Percentiles rank a stretch among this genome's conserved stretches.
Evolutionary conservation across 805 yeast genomes (phyloP).

Genomic region (Tetrapisispora fleetii): DNA sequence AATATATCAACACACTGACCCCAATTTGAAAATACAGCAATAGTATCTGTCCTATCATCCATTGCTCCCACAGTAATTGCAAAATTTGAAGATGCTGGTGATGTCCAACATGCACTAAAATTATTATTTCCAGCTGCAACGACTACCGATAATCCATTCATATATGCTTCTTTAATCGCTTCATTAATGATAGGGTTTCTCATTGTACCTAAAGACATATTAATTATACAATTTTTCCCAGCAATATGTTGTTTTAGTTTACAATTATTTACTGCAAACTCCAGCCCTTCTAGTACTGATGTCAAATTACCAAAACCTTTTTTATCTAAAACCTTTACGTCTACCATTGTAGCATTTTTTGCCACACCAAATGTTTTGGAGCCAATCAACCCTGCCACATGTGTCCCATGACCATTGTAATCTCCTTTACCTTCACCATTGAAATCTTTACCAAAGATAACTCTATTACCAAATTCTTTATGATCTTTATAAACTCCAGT

Average conservation of each 20-base stretch:
- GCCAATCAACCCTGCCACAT: conserved; percentile 82
- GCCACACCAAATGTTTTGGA: conserved; percentile 76
- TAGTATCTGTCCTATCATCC: conserved; percentile 58
- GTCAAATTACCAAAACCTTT: conserved; percentile 64
- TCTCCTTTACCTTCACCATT: conserved; percentile 57
- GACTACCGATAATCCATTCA: conserved; percentile 60
- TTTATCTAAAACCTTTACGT: conserved; percentile 60
- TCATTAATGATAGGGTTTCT: conserved; percentile 56
- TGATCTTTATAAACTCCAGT: conserved; percentile 62
- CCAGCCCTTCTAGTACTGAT: conserved; percentile 54
- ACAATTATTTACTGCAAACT: conserved; percentile 55
- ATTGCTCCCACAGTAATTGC: conserved; percentile 86
- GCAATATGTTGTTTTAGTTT: conserved; percentile 10
- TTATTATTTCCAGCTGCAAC: conserved; percentile 86
- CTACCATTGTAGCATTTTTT: conserved; percentile 50
- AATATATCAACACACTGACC: conserved; percentile 81
- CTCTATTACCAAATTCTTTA: conserved; percentile 56
- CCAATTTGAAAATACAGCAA: conserved; percentile 84
- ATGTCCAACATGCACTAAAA: conserved; percentile 68
- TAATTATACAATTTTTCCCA: conserved; percentile 50
- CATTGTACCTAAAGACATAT: conserved; percentile 71
- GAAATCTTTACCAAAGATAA: conserved; percentile 47
- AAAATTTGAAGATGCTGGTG: conserved; percentile 71
- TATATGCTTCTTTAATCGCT: conserved; percentile 67
- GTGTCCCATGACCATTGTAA: conserved; percentile 78